Percentiles rank a stretch among this genome's conserved stretches.
Conservation (phyloP, 2,329 filamentous ascomycete genomes). For the Colletotrichum nymphaeae region DNA sequence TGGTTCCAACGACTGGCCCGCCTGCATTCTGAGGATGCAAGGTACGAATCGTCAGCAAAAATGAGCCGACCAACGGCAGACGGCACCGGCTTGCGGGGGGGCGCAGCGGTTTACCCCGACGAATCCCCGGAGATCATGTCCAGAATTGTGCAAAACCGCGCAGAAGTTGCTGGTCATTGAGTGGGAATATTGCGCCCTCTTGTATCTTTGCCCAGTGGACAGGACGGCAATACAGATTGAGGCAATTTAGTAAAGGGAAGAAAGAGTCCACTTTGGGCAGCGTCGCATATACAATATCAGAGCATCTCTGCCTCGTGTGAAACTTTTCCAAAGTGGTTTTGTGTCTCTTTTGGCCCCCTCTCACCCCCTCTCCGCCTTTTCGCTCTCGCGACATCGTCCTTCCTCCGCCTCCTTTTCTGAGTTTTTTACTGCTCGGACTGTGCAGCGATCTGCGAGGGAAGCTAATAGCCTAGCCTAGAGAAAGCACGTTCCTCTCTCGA, state of each 20-base stretch:
- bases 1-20: background rate
- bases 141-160: constrained; percentile 4
- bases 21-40: background rate
- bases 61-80: background rate
- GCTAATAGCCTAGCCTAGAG: too few species aligned
- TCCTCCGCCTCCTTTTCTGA: background rate
- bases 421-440: background rate
- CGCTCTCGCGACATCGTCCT: background rate
- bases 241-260: background rate
- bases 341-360: background rate
- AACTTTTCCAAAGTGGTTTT: background rate
- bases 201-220: too few species aligned
- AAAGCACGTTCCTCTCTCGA: constrained; percentile 5
- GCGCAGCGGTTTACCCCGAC: background rate
- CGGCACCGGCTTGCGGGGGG: background rate
- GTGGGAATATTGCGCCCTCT: background rate
- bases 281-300: constrained; percentile 19
- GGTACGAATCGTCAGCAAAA: background rate
- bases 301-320: background rate
- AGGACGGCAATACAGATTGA: background rate
- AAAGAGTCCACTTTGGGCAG: constrained; percentile 8
- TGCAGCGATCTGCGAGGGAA: background rate
- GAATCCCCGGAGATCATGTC: constrained; percentile 10
- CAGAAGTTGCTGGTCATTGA: background rate
- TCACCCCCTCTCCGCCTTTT: background rate